Base-by-base conservation (phyloP, 306 rosid species). In the Styphnolobium japonicum region DNA sequence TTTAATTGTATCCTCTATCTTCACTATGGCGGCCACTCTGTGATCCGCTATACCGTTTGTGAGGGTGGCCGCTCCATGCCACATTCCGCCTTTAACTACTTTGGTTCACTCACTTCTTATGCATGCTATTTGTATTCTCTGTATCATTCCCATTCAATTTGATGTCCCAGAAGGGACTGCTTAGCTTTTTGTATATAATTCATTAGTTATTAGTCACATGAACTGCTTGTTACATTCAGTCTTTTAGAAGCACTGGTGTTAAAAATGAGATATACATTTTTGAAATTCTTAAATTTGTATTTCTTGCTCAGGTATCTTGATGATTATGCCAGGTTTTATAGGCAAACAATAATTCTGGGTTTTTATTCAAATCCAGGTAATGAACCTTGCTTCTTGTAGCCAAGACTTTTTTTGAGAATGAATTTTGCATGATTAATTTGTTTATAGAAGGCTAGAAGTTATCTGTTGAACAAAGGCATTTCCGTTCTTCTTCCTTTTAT, bases 261-360 rank as follows among this genome's bases (percentile, higher is more conserved):
- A 23, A 33, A 48, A 57, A 43, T 62, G 49, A 62, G 62, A 63
- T 11, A 27, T 21, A 45, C 42, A 70, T 22, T 65, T 57, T 21
- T 83, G 52, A 57, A 67, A 45, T 75, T 23, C 19, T 21, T 71
- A 39, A 66, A 19, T 62, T 37, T 83, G 15, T 73, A 64, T 86
- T 84, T 36, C 61, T 76, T 81, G 71, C 53, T 65, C 73, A 94
- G 98, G 98, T 87, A 88, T 80, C 88, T 88, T 63, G 92, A 94
- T 79, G 91, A 87, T 61, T 46, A 82, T 76, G 96, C 98, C 21
- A 88, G 81, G 83, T 86, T 86, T 70, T 94, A 89, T 46, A 88
- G 97, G 91, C 98, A 94, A 80, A 87, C 97, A 19, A 86, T 94
- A 75, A 80, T 94, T 63, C 81, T 91, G 80, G 92, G 97, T 16